phyloP scores from a whole-genome alignment of 345 rosid genomes.

The Brassica carinata region DNA sequence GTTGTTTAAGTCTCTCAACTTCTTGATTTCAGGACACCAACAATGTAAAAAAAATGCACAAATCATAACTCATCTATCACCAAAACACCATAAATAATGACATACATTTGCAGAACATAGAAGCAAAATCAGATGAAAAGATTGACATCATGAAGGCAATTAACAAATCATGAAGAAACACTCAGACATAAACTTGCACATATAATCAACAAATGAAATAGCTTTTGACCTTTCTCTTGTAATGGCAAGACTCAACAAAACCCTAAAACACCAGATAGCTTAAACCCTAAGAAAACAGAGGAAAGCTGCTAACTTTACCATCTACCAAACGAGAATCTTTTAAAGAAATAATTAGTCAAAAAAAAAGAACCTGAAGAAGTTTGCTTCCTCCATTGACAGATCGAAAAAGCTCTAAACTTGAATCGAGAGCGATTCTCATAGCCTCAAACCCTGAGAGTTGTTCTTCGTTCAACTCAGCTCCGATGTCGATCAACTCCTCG shows the following conservation, averaged over 20 bases:
- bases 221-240: neutral
- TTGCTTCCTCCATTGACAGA: constrained; percentile 75
- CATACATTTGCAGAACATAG: neutral
- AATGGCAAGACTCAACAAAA: constrained; percentile 6
- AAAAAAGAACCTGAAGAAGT: constrained; percentile 63
- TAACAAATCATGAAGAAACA: neutral
- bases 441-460: constrained; percentile 54
- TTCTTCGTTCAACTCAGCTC: constrained; percentile 46
- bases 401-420: constrained; percentile 62
- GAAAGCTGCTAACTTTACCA: constrained; percentile 12
- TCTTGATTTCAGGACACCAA: neutral
- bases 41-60: neutral
- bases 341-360: neutral
- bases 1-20: constrained; percentile 7
- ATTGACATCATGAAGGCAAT: neutral
- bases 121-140: neutral
- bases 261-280: constrained; percentile 28
- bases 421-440: constrained; percentile 59
- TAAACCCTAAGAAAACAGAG: constrained; percentile 30
- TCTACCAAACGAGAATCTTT: constrained; percentile 19
- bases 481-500: constrained; percentile 71
- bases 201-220: neutral
- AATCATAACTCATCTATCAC: constrained; percentile 12
- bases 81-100: neutral
- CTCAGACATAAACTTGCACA: neutral